phyloP scores from a whole-genome alignment of 495 filamentous ascomycete species.

The Trichoderma orchidacearum region DNA sequence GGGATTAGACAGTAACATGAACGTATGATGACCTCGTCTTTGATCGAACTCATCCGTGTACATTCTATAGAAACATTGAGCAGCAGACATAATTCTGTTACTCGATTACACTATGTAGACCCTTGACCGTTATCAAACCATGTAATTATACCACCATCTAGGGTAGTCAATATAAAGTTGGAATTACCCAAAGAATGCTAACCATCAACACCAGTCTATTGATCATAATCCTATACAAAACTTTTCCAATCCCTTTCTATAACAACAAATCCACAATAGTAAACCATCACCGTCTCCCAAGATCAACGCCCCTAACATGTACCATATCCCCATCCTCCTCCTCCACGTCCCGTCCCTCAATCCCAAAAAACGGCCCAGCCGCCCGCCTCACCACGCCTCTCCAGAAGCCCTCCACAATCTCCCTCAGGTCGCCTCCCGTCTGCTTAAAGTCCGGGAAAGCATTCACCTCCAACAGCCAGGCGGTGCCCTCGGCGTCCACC shows the following conservation, averaged over 20 bases:
- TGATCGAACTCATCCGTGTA: no score
- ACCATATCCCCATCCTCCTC: constrained; percentile 11
- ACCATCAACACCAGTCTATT: no score
- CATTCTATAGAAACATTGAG: no score
- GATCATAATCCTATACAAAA: not conserved
- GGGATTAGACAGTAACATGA: no score
- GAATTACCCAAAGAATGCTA: no score
- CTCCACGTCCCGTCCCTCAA: not conserved
- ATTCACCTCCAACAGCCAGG: constrained; percentile 85
- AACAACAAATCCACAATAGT: not conserved
- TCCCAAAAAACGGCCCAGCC: constrained; percentile 27
- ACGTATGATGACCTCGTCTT: no score
- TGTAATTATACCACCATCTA: no score
- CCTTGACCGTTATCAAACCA: no score
- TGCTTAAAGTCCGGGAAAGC: constrained; percentile 91
- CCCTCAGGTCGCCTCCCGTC: constrained; percentile 61
- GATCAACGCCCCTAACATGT: constrained; percentile 17
- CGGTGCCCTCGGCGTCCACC: constrained; percentile 47
- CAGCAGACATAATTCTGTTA: no score
- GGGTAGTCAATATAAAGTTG: no score
- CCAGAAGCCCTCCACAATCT: constrained; percentile 63
- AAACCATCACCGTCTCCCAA: constrained; percentile 13
- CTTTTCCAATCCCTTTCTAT: not conserved
- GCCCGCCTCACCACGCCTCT: constrained; percentile 53
- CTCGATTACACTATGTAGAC: no score